phyloP scores from a whole-genome alignment of 2,329 filamentous ascomycete species.

The Penicillium sp. region DNA sequence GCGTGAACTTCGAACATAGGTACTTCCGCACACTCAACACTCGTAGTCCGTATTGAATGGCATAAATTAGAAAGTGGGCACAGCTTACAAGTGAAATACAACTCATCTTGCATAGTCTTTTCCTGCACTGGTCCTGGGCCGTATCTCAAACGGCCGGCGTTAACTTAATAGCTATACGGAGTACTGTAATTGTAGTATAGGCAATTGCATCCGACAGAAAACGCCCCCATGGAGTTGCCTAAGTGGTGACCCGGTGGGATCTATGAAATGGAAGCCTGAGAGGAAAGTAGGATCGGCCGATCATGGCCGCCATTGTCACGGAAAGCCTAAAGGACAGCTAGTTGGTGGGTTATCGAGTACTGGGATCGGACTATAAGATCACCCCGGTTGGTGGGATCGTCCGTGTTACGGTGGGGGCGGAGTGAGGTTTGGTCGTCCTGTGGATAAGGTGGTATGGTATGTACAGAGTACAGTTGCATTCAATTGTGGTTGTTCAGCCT shows the following conservation, averaged over 20 bases:
- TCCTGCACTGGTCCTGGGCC: slow-evolving; percentile 1
- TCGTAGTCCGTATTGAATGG: not conserved
- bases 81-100: not conserved
- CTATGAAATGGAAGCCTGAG: not conserved
- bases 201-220: slow-evolving; percentile 14
- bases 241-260: not conserved
- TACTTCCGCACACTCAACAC: not conserved
- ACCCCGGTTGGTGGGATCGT: not conserved
- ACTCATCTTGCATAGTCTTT: not conserved
- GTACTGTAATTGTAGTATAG: not conserved
- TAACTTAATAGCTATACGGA: slow-evolving; percentile 9
- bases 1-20: too few relatives aligned
- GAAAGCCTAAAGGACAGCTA: not conserved
- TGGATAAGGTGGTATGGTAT: not conserved
- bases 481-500: not conserved
- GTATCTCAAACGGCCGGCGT: slow-evolving; percentile 15
- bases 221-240: not conserved
- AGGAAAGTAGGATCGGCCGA: slow-evolving; percentile 1
- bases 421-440: not conserved
- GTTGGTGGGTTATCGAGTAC: not conserved
- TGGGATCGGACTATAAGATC: slow-evolving; percentile 5
- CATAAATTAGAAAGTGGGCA: not conserved
- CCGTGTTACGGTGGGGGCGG: not conserved
- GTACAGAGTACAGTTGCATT: too few relatives aligned
- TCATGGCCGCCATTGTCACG: slow-evolving; percentile 4